phyloP scores from a whole-genome alignment of 2,329 filamentous ascomycete species.

The Trichoderma afroharzianum region DNA sequence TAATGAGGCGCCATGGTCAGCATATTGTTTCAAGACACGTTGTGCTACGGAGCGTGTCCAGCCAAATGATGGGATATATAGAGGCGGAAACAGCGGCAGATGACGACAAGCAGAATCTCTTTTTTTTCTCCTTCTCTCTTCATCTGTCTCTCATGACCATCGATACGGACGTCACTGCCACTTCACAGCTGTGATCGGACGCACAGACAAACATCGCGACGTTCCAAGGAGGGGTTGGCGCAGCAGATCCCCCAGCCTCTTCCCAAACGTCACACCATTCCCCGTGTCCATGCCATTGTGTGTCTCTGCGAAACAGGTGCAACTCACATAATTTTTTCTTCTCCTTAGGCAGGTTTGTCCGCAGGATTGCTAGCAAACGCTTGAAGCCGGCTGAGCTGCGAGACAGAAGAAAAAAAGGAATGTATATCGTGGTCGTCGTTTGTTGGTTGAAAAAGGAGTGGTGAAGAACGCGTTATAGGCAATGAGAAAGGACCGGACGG shows the following conservation, averaged over 20 bases:
- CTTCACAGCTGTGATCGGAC: not conserved
- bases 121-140: not conserved
- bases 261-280: conserved; percentile 15
- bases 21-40: not conserved
- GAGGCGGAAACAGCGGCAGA: not conserved
- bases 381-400: not conserved
- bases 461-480: conserved; percentile 13
- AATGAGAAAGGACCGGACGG: conserved; percentile 32
- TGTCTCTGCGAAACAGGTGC: conserved; percentile 15
- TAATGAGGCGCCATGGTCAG: conserved; percentile 9
- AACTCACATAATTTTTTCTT: conserved; percentile 12
- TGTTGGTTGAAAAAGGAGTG: conserved; percentile 4
- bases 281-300: conserved; percentile 5
- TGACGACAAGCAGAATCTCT: not conserved
- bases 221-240: conserved; percentile 17
- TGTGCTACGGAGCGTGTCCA: not conserved
- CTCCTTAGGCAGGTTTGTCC: not conserved
- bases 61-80: not conserved
- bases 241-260: conserved; percentile 3
- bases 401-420: conserved; percentile 1
- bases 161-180: not conserved
- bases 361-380: not conserved
- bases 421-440: conserved; percentile 8
- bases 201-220: conserved; percentile 8
- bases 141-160: not conserved